A percentile compares a stretch with the other conserved stretches of the same genome.
phyloP scores from a whole-genome alignment of 306 rosid species.

The Rosa persica region DNA sequence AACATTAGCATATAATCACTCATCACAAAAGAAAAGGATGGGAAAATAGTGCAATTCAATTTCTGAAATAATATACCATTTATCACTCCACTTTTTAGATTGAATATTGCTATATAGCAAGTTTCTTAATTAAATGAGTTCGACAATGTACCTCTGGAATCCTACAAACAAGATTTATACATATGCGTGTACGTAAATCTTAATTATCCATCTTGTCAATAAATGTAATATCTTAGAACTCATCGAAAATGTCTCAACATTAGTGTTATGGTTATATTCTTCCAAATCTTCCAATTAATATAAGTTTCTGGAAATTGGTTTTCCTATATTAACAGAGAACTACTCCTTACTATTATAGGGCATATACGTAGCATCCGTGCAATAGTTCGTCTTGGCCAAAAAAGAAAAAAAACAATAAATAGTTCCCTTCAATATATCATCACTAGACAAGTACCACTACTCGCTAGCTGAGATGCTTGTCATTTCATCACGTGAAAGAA shows the following conservation, averaged over 20 bases:
- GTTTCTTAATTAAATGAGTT: too few relatives aligned
- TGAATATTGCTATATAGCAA: too few relatives aligned
- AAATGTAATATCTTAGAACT: neutral
- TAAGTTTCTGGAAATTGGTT: neutral
- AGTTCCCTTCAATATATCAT: neutral
- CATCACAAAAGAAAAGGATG: too few relatives aligned
- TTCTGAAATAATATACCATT: too few relatives aligned
- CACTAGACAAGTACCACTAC: neutral
- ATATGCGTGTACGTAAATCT: neutral
- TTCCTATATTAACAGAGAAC: neutral
- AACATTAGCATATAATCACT: neutral
- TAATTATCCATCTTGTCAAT: neutral
- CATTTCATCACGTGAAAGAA: conserved; percentile 32
- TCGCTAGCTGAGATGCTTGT: neutral
- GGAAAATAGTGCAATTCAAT: too few relatives aligned
- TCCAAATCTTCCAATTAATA: neutral
- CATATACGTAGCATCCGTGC: neutral
- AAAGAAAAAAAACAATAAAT: neutral
- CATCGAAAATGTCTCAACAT: neutral
- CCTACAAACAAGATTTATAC: neutral
- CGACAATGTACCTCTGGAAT: neutral
- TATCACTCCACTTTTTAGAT: neutral
- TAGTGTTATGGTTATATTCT: neutral
- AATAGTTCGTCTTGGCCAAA: neutral
- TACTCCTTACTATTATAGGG: neutral